A percentile compares a stretch with the other conserved stretches of the same genome.
Evolutionary conservation across 352 stramenopile genomes (phyloP).

Genomic region (Pythium volutum): DNA sequence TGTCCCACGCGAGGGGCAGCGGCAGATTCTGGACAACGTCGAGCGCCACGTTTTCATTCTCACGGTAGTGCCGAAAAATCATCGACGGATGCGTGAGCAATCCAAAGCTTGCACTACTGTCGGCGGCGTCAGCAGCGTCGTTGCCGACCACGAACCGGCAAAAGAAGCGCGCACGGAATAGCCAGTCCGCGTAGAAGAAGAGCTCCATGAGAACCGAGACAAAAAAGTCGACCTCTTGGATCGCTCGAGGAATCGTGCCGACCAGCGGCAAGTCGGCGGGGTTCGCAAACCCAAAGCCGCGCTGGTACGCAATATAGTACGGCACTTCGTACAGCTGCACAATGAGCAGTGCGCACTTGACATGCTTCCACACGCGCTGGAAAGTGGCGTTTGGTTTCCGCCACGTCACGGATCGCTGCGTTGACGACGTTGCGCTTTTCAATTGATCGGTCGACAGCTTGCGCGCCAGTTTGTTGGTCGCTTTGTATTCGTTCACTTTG

Average conservation of each 20-base stretch:
- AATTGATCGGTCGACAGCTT: slow-evolving; percentile 11
- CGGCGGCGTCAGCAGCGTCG: not conserved
- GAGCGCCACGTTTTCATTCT: slow-evolving; percentile 36
- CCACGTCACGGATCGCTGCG: slow-evolving; percentile 9
- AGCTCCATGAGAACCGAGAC: slow-evolving; percentile 38
- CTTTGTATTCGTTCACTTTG: slow-evolving; percentile 3
- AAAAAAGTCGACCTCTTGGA: slow-evolving; percentile 41
- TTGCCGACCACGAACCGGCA: slow-evolving; percentile 24
- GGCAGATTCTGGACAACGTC: slow-evolving; percentile 36
- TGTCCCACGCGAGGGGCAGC: slow-evolving; percentile 55
- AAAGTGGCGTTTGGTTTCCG: slow-evolving; percentile 23
- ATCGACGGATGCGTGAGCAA: slow-evolving; percentile 13
- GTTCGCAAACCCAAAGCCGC: slow-evolving; percentile 25
- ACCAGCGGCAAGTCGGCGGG: slow-evolving; percentile 5
- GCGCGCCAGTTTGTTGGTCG: slow-evolving; percentile 17
- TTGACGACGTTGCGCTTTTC: not conserved
- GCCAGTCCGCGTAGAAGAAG: slow-evolving; percentile 59
- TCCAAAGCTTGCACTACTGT: slow-evolving; percentile 19
- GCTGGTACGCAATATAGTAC: slow-evolving; percentile 32
- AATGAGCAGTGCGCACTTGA: slow-evolving; percentile 14
- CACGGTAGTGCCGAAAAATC: slow-evolving; percentile 39
- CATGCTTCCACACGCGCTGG: slow-evolving; percentile 15
- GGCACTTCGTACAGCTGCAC: slow-evolving; percentile 26
- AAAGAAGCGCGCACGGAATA: slow-evolving; percentile 44
- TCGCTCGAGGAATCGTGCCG: slow-evolving; percentile 31